A percentile compares a stretch with the other conserved stretches of the same genome.
These are phyloP conservation scores for Solanum clarkiae DNA, from an alignment of 257 asterid species.

Conservation along the genomic window DNA sequence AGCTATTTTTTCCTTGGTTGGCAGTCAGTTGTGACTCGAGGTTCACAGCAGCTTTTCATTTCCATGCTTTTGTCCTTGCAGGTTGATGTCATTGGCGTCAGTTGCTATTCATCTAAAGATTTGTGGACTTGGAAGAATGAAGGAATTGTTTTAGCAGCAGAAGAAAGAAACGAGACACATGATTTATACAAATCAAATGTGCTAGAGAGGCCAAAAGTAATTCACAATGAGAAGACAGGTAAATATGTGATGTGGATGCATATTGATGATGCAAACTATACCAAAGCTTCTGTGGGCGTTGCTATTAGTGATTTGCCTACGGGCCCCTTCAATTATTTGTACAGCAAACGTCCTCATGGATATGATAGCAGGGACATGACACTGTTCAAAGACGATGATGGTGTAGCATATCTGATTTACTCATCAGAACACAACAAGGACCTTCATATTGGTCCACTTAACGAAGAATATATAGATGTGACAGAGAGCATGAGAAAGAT, in stretches of 20 bases:
- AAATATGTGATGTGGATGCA: constrained; percentile 97
- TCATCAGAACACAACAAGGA: constrained; percentile 85
- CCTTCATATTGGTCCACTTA: constrained; percentile 71
- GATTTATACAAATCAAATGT: constrained; percentile 80
- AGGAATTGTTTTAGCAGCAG: constrained; percentile 87
- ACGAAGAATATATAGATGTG: constrained; percentile 46
- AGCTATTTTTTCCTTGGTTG: neutral
- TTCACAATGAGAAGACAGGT: constrained; percentile 52
- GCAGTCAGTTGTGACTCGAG: neutral
- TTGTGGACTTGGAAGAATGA: constrained; percentile 93
- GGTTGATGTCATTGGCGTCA: constrained; percentile 93
- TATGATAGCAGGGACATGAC: constrained; percentile 97
- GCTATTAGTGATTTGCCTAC: constrained; percentile 60
- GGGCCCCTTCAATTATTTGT: constrained; percentile 73
- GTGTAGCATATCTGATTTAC: constrained; percentile 66
- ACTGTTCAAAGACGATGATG: constrained; percentile 73
- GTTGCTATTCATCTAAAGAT: constrained; percentile 91
- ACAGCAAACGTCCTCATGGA: constrained; percentile 76
- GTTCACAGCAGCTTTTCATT: neutral
- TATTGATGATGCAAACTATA: constrained; percentile 73
- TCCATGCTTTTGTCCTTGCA: constrained; percentile 12
- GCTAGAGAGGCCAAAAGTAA: constrained; percentile 94
- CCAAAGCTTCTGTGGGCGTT: constrained; percentile 79
- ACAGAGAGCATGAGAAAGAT: constrained; percentile 36
- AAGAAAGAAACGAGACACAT: constrained; percentile 49